phyloP scores from a whole-genome alignment of 805 yeast species.

The Suhomyces faveliae region DNA sequence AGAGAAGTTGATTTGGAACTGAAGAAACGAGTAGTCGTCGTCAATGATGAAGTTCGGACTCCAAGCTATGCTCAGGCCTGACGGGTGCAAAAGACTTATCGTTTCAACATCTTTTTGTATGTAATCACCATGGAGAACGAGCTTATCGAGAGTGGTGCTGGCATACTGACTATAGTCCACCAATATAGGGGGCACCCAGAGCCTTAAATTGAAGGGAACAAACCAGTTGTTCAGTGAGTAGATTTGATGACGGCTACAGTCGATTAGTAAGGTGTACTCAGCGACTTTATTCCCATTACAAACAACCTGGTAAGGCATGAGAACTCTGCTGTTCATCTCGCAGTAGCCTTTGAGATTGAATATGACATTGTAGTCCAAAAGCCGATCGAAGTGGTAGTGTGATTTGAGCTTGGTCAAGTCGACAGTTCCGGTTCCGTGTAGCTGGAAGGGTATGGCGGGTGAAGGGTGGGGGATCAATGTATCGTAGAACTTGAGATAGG shows the following conservation, averaged over 20 bases:
- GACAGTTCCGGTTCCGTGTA: conserved; percentile 1
- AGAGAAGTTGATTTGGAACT: conserved; percentile 18
- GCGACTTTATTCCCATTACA: neutral
- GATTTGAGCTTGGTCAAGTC: neutral
- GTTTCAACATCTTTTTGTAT: neutral
- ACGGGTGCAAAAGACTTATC: neutral
- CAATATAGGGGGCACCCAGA: conserved; percentile 37
- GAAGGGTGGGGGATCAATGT: conserved; percentile 29
- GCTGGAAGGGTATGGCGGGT: conserved; percentile 17
- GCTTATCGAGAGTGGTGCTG: conserved; percentile 10
- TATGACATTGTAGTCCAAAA: conserved; percentile 18
- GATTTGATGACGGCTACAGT: conserved; percentile 10
- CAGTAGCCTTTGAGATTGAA: conserved; percentile 11
- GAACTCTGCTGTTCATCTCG: neutral
- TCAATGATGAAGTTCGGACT: conserved; percentile 1
- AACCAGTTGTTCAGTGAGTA: conserved; percentile 30
- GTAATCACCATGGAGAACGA: conserved; percentile 6
- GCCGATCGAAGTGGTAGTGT: conserved; percentile 10
- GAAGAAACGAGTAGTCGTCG: conserved; percentile 13
- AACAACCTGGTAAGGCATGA: neutral
- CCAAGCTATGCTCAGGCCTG: neutral
- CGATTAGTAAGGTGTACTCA: neutral
- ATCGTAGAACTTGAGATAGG: conserved; percentile 36
- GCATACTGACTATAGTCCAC: conserved; percentile 19
- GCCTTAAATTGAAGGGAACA: conserved; percentile 36